phyloP scores from a whole-genome alignment of 805 yeast genomes.

The Suhomyces tanzawaensis region DNA sequence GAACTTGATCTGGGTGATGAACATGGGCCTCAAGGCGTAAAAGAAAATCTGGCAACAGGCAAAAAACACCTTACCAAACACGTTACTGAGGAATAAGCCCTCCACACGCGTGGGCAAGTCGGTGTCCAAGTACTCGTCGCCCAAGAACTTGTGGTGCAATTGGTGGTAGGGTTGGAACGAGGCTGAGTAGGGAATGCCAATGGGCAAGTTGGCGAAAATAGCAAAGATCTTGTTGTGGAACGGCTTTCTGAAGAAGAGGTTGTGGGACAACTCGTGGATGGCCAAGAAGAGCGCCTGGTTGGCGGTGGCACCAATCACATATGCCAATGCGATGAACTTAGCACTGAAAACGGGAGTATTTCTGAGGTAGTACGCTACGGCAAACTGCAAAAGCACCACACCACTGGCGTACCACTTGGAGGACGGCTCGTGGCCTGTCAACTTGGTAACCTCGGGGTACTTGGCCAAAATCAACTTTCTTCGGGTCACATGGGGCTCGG shows the following conservation, averaged over 20 bases:
- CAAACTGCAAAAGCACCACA: conserved; percentile 68
- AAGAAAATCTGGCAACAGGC: conserved; percentile 87
- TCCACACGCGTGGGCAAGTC: conserved; percentile 83
- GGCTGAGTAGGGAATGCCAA: conserved; percentile 88
- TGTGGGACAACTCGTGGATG: conserved; percentile 86
- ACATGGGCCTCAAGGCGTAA: conserved; percentile 89
- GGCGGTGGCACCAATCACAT: conserved; percentile 80
- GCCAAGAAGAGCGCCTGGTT: conserved; percentile 83
- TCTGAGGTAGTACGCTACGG: conserved; percentile 60
- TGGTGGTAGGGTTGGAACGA: conserved; percentile 89
- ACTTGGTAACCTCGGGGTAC: conserved; percentile 75
- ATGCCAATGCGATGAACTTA: conserved; percentile 62
- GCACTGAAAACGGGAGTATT: conserved; percentile 50
- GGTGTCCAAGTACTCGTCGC: conserved; percentile 80
- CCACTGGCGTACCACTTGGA: conserved; percentile 72
- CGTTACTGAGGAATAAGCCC: conserved; percentile 68
- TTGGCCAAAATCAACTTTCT: conserved; percentile 70
- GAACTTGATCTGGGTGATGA: conserved; percentile 69
- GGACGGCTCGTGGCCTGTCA: conserved; percentile 82
- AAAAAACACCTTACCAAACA: conserved; percentile 85
- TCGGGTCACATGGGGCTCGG: conserved; percentile 77
- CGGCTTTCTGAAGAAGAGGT: conserved; percentile 78
- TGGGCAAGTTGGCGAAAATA: conserved; percentile 76
- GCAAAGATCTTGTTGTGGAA: conserved; percentile 74
- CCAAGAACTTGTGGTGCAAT: conserved; percentile 85